These are phyloP conservation scores for Verruconis gallopava DNA, from an alignment of 2,329 filamentous ascomycete genomes.

Conservation along the genomic window DNA sequence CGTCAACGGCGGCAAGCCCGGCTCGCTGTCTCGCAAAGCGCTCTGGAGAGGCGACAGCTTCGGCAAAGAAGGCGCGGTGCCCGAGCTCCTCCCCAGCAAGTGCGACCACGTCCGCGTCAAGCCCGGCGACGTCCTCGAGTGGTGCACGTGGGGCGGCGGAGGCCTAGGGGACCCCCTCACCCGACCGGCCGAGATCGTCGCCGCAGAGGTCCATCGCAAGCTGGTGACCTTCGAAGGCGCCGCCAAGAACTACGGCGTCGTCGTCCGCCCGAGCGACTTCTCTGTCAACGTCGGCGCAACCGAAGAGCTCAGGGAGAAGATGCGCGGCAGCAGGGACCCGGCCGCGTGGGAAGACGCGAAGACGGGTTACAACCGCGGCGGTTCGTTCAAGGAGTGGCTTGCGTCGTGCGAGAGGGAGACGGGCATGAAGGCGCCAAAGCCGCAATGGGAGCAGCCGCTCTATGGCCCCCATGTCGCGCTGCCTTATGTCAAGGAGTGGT, in stretches of 20 bases:
- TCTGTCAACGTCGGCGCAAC: slow-evolving; percentile 27
- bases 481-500: slow-evolving; percentile 34
- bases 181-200: slow-evolving; percentile 31
- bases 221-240: slow-evolving; percentile 33
- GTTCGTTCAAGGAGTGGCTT: slow-evolving; percentile 27
- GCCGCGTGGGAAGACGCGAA: slow-evolving; percentile 13
- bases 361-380: slow-evolving; percentile 32
- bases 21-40: slow-evolving; percentile 29
- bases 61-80: slow-evolving; percentile 19
- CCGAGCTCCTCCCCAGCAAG: slow-evolving; percentile 31
- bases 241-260: slow-evolving; percentile 32
- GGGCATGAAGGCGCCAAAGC: slow-evolving; percentile 27
- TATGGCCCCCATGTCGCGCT: slow-evolving; percentile 34
- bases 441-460: slow-evolving; percentile 31
- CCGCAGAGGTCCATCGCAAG: slow-evolving; percentile 32
- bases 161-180: slow-evolving; percentile 35
- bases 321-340: slow-evolving; percentile 17
- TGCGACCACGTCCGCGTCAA: slow-evolving; percentile 35
- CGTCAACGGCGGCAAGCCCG: slow-evolving; percentile 34
- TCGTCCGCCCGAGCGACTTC: slow-evolving; percentile 25
- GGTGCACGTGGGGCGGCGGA: slow-evolving; percentile 38
- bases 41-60: slow-evolving; percentile 30
- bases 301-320: slow-evolving; percentile 20
- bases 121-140: slow-evolving; percentile 36
- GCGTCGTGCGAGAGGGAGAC: slow-evolving; percentile 28